phyloP scores from a whole-genome alignment of 2,329 filamentous ascomycete species.

The Geosmithia putterillii region DNA sequence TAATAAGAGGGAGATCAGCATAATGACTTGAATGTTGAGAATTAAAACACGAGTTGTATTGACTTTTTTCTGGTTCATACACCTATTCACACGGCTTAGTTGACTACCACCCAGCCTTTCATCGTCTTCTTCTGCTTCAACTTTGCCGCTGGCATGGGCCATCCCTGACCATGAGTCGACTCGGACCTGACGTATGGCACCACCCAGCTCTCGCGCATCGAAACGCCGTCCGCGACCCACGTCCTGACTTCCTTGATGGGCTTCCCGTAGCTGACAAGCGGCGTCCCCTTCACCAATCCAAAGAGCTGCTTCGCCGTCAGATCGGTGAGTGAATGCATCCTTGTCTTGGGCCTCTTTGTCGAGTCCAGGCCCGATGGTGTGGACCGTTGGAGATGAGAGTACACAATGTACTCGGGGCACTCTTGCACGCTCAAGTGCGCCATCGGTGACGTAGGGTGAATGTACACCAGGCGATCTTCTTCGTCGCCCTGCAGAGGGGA shows the following conservation, averaged over 20 bases:
- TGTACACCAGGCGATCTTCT: constrained; percentile 60
- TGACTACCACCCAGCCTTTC: constrained; percentile 60
- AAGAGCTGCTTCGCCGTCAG: constrained; percentile 65
- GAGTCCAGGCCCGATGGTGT: constrained; percentile 34
- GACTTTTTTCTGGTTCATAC: constrained; percentile 15
- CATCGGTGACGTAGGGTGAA: constrained; percentile 77
- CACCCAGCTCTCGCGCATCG: constrained; percentile 66
- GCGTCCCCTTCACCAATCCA: constrained; percentile 71
- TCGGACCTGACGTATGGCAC: constrained; percentile 66
- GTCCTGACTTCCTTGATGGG: constrained; percentile 70
- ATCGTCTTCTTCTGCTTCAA: constrained; percentile 65
- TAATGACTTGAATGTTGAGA: too few species aligned
- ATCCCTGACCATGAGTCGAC: constrained; percentile 54
- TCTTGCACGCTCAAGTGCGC: constrained; percentile 56
- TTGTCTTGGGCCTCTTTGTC: constrained; percentile 54
- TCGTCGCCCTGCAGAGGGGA: constrained; percentile 46
- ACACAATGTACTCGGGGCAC: constrained; percentile 80
- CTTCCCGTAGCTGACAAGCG: constrained; percentile 74
- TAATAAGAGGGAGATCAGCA: too few species aligned
- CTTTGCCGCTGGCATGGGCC: constrained; percentile 77
- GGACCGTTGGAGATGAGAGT: constrained; percentile 69
- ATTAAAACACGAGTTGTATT: too few species aligned
- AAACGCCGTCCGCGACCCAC: constrained; percentile 20
- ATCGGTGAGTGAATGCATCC: constrained; percentile 81
- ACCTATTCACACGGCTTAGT: too few species aligned